Evolutionary conservation across 768 basidiomycete species (phyloP).

Genomic region (Leccinum pellstonianum): DNA sequence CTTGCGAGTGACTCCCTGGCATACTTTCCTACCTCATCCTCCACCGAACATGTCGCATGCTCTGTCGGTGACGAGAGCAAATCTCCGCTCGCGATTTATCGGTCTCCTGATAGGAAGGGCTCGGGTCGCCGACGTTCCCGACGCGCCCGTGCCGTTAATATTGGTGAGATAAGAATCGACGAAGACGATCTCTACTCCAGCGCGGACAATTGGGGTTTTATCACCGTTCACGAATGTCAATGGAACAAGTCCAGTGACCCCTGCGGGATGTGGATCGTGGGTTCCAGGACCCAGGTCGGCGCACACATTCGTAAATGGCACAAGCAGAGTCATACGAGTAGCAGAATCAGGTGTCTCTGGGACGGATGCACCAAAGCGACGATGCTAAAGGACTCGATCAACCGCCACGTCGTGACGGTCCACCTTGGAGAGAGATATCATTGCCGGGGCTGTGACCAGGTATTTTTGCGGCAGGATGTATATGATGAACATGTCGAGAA

Average conservation of each 20-base stretch:
- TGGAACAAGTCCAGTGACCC: conserved; percentile 1
- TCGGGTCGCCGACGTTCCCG: not conserved
- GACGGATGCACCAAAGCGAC: not conserved
- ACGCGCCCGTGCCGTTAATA: not conserved
- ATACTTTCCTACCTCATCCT: too few relatives aligned
- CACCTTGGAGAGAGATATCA: conserved; percentile 1
- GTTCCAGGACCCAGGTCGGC: not conserved
- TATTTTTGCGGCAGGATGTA: conserved; percentile 6
- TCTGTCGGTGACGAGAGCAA: not conserved
- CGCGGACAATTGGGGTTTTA: not conserved
- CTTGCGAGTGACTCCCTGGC: not conserved
- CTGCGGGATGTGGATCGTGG: conserved; percentile 8
- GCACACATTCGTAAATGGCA: conserved; percentile 8
- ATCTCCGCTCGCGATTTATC: not conserved
- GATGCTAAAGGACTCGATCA: not conserved
- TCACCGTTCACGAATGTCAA: conserved; percentile 4
- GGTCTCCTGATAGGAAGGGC: not conserved
- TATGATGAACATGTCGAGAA: not conserved
- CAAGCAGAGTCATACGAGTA: not conserved
- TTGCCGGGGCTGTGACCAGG: not conserved
- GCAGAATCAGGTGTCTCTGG: not conserved
- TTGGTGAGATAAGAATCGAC: not conserved
- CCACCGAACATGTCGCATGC: not conserved
- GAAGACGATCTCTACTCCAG: not conserved
- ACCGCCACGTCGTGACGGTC: conserved; percentile 3